Conservation (phyloP, 2,329 filamentous ascomycete species). For the Microcyclospora pomicola region DNA sequence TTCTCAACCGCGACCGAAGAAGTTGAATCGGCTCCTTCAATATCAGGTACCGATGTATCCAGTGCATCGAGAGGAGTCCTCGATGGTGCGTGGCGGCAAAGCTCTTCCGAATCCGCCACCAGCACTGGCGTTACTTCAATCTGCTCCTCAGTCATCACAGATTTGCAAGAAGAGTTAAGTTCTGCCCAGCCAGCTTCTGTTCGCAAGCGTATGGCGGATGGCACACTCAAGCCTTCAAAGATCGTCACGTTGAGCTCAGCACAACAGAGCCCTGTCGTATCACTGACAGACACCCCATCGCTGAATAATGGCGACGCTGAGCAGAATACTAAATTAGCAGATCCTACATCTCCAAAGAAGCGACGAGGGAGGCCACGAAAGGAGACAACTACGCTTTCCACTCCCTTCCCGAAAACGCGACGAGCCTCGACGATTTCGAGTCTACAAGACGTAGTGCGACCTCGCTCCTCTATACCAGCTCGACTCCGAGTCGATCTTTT, state of each 20-base stretch:
- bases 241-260: not conserved
- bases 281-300: not conserved
- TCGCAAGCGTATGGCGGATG: conserved; percentile 19
- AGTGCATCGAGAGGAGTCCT: conserved; percentile 11
- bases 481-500: conserved; percentile 62
- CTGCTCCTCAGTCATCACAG: conserved; percentile 17
- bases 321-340: not conserved
- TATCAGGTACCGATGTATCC: conserved; percentile 18
- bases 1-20: conserved; percentile 7
- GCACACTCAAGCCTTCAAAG: conserved; percentile 12
- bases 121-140: conserved; percentile 23
- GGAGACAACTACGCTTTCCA: conserved; percentile 8
- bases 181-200: conserved; percentile 7
- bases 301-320: not conserved
- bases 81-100: conserved; percentile 20
- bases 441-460: conserved; percentile 14
- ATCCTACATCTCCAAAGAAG: conserved; percentile 11
- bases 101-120: conserved; percentile 20
- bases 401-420: conserved; percentile 7
- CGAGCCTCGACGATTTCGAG: conserved; percentile 14
- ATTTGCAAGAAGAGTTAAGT: conserved; percentile 8
- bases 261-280: not conserved
- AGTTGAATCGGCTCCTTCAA: conserved; percentile 21
- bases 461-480: conserved; percentile 61
- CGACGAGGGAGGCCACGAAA: conserved; percentile 20